Evolutionary conservation across 805 yeast species (phyloP), one percentile per base, ranked within the genome.

Genomic region (Kluyveromyces wickerhamii): DNA sequence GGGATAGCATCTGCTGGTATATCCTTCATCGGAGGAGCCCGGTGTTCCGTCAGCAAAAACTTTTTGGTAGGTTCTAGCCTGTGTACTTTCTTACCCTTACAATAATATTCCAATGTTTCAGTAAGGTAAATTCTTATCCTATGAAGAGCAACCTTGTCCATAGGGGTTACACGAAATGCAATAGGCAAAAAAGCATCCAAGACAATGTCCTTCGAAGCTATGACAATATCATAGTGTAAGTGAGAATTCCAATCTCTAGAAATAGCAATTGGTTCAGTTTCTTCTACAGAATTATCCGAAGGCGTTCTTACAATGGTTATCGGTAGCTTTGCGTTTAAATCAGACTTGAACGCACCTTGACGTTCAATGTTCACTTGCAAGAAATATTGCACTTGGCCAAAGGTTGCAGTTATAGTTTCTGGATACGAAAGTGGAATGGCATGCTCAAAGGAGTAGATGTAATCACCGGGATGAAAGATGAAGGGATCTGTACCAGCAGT

Each of bases 241-340:
- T 83, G 85, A 53, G 84, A 87, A 56, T 89, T 97, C 98, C 98
- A 92, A 44, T 84, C 89, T 40, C 94, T 69, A 18, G 80, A 70
- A 23, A 92, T 86, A 4, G 86, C 83, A 35, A 92, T 89, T 0
- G 98, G 97, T 53, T 92, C 98, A 42, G 81, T 78, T 51, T 83
- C 89, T 54, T 92, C 97, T 16, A 80, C 70, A 26, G 86, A 82
- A 24, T 72, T 73, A 38, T 82, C 87, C 1, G 84, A 67, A 8
- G 88, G 88, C 0, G 87, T 69, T 42, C 98, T 66, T 4, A 92
- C 72, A 12, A 92, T 62, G 1, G 64, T 66, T 2, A 92, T 67
- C 1, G 83, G 83, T 23, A 72, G 54, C 36, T 67, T 66, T 1
- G 87, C 92, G 5, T 60, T 50, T 18, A 92, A 58, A 46, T 80